Percentiles rank a stretch among this genome's conserved stretches.
Conservation (phyloP, 164 flowering plant genomes). For the Tinospora cordifolia region DNA sequence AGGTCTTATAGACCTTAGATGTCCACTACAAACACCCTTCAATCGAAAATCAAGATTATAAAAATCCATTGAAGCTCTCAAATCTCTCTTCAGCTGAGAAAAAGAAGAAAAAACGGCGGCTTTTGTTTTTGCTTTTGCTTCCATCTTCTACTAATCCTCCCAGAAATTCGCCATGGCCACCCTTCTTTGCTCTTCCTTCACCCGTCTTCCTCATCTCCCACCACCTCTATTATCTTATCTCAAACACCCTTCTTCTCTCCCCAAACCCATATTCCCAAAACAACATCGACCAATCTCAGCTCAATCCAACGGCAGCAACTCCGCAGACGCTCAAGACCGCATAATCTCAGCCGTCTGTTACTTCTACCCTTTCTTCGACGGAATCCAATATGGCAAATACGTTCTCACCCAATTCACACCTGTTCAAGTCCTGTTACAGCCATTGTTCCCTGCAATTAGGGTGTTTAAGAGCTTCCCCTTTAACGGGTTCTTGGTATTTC, state of each 20-base stretch:
- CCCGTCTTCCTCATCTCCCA: not conserved
- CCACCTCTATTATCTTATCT: not conserved
- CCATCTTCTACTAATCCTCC: not conserved
- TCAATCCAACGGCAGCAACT: conserved; percentile 36
- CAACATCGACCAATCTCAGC: conserved; percentile 2
- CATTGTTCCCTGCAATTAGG: conserved; percentile 67
- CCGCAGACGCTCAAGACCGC: conserved; percentile 62
- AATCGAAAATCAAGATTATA: no score
- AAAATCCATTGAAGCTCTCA: no score
- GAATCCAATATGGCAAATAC: conserved; percentile 82
- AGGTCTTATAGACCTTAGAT: no score
- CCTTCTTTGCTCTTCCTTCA: conserved; percentile 8
- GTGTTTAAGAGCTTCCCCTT: conserved; percentile 87
- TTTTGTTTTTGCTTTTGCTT: not conserved
- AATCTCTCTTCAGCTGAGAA: not conserved
- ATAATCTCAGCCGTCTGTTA: conserved; percentile 75
- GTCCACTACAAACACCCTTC: no score
- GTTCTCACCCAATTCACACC: conserved; percentile 72
- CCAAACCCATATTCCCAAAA: conserved; percentile 12
- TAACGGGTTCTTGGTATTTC: conserved; percentile 75
- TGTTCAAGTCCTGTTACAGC: conserved; percentile 56
- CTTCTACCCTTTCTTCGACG: conserved; percentile 95
- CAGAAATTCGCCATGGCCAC: conserved; percentile 12
- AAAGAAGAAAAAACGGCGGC: not conserved
- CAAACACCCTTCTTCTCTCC: conserved; percentile 15